Base-by-base conservation (phyloP, 106 monocot species). In the Phalaenopsis equestris region DNA sequence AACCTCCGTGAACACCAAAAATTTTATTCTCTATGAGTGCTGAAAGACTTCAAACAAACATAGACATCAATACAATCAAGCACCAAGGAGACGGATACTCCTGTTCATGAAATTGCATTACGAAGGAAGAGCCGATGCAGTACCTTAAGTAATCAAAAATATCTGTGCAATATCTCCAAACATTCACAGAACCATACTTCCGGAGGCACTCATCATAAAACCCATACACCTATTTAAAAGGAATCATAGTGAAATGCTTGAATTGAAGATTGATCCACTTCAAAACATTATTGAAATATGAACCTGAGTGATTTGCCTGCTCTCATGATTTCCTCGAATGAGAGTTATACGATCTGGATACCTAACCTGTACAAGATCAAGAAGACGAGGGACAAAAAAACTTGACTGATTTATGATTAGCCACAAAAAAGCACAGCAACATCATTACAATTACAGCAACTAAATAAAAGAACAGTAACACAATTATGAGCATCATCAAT, bases 111-210 rank as follows among this genome's bases (percentile, higher is more conserved):
- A 70, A 39, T 11, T 3, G 39, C 70, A 41, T 70, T 39, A 38
- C 70, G 11, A 3, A 37, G 30, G 39, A 70, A 68, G 15, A 82
- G 19, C 42, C 64, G 52, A 42, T 9, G 41, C 0, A 42, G 38
- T 79, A 95, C 95, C 99, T 99, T 46, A 99, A 86, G 77, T 95
- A 99, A 80, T 99, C 95, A 78, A 99, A 99, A 81, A 99, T 99
- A 86, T 99, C 99, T 65, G 99, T 99, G 89, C 99, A 99, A 75
- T 99, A 99, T 95, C 99, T 95, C 99, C 99, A 99, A 38, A 99
- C 99, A 85, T 91, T 95, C 17, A 93, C 95, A 78, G 99, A 99
- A 55, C 99, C 99, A 89, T 99, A 99, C 85, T 99, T 99, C 6
- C 99, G 93, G 17, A 99, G 93, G 77, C 99, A 99, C 73, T 99